A percentile compares a stretch with the other conserved stretches of the same genome.
These are phyloP conservation scores for Castanea crenata DNA, from an alignment of 306 rosid genomes.

Conservation along the genomic window DNA sequence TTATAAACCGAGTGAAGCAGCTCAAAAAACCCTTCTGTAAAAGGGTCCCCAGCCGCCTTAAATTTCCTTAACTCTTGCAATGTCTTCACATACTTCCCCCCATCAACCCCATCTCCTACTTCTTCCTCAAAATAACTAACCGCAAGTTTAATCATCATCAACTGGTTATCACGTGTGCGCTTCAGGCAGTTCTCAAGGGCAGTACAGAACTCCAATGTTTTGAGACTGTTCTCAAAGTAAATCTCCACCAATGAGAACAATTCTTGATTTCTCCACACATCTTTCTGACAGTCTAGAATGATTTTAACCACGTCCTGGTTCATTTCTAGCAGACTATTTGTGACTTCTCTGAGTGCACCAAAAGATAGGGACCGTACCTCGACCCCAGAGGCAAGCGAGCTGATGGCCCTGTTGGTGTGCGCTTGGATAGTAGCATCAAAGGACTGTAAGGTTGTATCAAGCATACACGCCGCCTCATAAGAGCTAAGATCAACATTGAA, in stretches of 20 bases:
- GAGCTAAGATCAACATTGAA: constrained; percentile 57
- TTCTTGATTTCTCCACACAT: constrained; percentile 64
- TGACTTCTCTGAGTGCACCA: constrained; percentile 63
- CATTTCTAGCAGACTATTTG: constrained; percentile 70
- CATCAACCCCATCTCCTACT: constrained; percentile 45
- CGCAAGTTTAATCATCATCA: constrained; percentile 53
- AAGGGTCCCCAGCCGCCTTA: constrained; percentile 73
- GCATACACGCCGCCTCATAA: constrained; percentile 72
- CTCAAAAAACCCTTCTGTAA: constrained; percentile 59
- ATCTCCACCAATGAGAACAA: constrained; percentile 58
- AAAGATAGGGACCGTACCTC: constrained; percentile 63
- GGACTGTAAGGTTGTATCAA: constrained; percentile 59
- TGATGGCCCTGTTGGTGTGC: constrained; percentile 63
- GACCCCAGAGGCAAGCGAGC: constrained; percentile 56
- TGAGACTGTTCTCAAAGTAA: constrained; percentile 66
- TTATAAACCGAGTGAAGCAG: constrained; percentile 53
- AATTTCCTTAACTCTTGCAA: constrained; percentile 60
- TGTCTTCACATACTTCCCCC: constrained; percentile 53
- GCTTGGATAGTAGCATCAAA: constrained; percentile 64
- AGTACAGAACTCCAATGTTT: constrained; percentile 66
- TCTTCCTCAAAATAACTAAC: constrained; percentile 58
- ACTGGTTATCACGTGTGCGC: constrained; percentile 51
- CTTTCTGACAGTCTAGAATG: constrained; percentile 63
- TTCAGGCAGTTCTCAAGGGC: constrained; percentile 65
- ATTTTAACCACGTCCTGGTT: constrained; percentile 69